phyloP scores from a whole-genome alignment of 2,329 filamentous ascomycete genomes.

The Fusarium aywerte region DNA sequence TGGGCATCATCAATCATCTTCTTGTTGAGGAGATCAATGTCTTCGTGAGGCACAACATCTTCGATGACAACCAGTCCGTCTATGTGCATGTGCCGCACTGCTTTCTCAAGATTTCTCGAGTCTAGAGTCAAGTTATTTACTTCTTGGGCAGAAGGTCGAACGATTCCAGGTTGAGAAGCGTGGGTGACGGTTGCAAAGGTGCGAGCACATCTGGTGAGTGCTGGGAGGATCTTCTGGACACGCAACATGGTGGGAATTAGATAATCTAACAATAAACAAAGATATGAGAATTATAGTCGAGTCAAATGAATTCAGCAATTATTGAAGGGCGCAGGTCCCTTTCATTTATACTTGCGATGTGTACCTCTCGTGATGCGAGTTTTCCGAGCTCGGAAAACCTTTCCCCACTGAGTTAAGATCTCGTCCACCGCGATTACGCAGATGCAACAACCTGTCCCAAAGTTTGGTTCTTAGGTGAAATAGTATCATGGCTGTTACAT shows the following conservation, averaged over 20 bases:
- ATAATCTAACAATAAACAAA: no score
- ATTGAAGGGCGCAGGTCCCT: neutral
- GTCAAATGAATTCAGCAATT: neutral
- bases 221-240: constrained; percentile 4
- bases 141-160: constrained; percentile 56
- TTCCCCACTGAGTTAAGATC: constrained; percentile 14
- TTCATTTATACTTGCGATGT: constrained; percentile 37
- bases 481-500: no score
- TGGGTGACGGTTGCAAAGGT: constrained; percentile 20
- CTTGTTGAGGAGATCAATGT: constrained; percentile 65
- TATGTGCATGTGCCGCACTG: constrained; percentile 60
- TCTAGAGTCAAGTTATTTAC: constrained; percentile 52
- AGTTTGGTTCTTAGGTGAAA: neutral
- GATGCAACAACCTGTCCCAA: neutral
- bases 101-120: constrained; percentile 65
- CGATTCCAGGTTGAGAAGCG: constrained; percentile 22
- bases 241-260: constrained; percentile 28
- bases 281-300: no score
- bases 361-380: neutral
- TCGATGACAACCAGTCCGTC: constrained; percentile 69
- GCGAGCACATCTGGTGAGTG: constrained; percentile 8
- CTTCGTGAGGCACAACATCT: constrained; percentile 60
- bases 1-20: constrained; percentile 70
- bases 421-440: neutral
- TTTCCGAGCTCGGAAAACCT: constrained; percentile 46